Evolutionary conservation across 1,284 basidiomycete genomes (phyloP).

Genomic region (Cryptococcus wingfieldii): DNA sequence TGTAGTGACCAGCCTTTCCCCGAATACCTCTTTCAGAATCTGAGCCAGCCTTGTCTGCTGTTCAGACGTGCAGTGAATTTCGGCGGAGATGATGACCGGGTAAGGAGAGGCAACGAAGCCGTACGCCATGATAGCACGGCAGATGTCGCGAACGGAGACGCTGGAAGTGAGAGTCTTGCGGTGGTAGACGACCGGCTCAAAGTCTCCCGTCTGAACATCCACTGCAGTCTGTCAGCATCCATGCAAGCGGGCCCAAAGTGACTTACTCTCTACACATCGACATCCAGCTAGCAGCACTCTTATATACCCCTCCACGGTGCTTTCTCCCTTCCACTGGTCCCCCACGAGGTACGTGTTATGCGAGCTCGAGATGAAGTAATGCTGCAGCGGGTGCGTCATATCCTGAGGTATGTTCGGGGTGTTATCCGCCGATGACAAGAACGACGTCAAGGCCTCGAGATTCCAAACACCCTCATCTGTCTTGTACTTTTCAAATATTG

Average conservation of each 20-base stretch:
- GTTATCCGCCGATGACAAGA: slow-evolving; percentile 69
- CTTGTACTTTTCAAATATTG: slow-evolving; percentile 25
- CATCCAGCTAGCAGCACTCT: slow-evolving; percentile 86
- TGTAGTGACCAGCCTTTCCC: slow-evolving; percentile 64
- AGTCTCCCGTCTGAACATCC: slow-evolving; percentile 88
- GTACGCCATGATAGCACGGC: slow-evolving; percentile 82
- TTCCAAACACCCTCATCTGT: slow-evolving; percentile 21
- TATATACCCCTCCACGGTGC: slow-evolving; percentile 94
- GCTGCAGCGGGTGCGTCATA: slow-evolving; percentile 75
- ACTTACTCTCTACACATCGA: slow-evolving; percentile 83
- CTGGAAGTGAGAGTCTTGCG: slow-evolving; percentile 88
- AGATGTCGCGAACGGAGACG: slow-evolving; percentile 77
- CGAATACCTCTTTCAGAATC: slow-evolving; percentile 76
- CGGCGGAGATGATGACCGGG: slow-evolving; percentile 90
- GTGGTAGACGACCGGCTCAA: slow-evolving; percentile 79
- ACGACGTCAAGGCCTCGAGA: slow-evolving; percentile 57
- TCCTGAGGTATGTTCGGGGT: slow-evolving; percentile 56
- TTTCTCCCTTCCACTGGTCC: slow-evolving; percentile 86
- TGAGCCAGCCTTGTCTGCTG: slow-evolving; percentile 79
- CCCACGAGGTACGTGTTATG: slow-evolving; percentile 98
- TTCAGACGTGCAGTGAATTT: slow-evolving; percentile 77
- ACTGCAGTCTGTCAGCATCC: slow-evolving; percentile 55
- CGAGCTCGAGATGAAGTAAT: slow-evolving; percentile 90
- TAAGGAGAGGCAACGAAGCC: slow-evolving; percentile 91
- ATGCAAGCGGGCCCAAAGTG: neutral